phyloP scores from a whole-genome alignment of 2,329 filamentous ascomycete genomes.

The Verticillium nonalfalfae region DNA sequence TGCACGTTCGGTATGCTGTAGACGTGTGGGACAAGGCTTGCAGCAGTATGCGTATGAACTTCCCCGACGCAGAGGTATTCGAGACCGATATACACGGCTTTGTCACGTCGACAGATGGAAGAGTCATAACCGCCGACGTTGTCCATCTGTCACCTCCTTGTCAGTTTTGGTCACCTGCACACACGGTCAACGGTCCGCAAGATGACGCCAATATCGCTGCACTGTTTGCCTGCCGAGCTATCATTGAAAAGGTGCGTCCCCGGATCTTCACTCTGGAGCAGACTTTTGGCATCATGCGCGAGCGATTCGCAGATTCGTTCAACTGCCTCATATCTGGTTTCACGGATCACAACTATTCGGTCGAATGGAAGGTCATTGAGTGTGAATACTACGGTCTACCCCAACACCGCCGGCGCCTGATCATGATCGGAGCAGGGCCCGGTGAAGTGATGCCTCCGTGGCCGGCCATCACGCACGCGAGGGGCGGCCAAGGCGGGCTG shows the following conservation, averaged over 20 bases:
- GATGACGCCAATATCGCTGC: conserved; percentile 64
- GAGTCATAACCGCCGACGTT: conserved; percentile 50
- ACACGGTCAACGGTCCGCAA: conserved; percentile 52
- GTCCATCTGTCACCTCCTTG: conserved; percentile 74
- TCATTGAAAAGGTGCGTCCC: conserved; percentile 55
- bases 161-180: conserved; percentile 66
- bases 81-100: conserved; percentile 43
- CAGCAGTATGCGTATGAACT: conserved; percentile 53
- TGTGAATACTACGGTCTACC: conserved; percentile 45
- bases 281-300: conserved; percentile 59
- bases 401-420: conserved; percentile 42
- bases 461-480: conserved; percentile 53
- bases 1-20: conserved; percentile 55
- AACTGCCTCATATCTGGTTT: conserved; percentile 56
- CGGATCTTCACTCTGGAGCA: conserved; percentile 74
- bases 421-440: conserved; percentile 56
- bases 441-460: conserved; percentile 65
- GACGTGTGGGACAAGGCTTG: conserved; percentile 55
- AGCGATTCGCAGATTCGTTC: conserved; percentile 49
- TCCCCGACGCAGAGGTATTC: conserved; percentile 42
- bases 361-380: conserved; percentile 59
- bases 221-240: conserved; percentile 42
- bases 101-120: conserved; percentile 23
- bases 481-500: conserved; percentile 22
- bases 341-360: conserved; percentile 58